phyloP scores from a whole-genome alignment of 768 basidiomycete species.

The Suillus tomentosus region DNA sequence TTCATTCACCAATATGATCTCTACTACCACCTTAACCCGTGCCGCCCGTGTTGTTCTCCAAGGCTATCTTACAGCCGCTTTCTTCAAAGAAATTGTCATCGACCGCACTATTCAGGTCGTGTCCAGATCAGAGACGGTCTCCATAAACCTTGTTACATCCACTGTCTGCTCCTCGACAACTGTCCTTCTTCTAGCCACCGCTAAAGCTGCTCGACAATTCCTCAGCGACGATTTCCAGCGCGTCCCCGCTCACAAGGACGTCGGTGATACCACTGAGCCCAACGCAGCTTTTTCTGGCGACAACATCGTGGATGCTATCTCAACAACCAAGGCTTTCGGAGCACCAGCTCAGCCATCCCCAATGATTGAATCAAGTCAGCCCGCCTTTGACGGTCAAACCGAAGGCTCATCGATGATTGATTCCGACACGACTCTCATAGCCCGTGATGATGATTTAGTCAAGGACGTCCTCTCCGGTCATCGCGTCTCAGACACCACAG shows the following conservation, averaged over 20 bases:
- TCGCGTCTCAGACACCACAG: background rate
- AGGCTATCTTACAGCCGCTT: constrained; percentile 2
- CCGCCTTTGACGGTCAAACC: background rate
- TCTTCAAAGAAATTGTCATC: background rate
- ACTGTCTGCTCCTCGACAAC: background rate
- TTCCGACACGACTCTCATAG: background rate
- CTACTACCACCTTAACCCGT: background rate
- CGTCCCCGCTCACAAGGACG: background rate
- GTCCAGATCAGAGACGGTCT: background rate
- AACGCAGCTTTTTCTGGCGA: background rate
- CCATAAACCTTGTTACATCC: background rate
- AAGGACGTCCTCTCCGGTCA: background rate
- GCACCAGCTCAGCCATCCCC: background rate
- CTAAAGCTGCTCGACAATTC: background rate
- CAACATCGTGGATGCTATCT: background rate
- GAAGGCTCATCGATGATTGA: background rate
- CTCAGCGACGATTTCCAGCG: background rate
- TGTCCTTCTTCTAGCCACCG: background rate
- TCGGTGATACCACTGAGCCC: background rate
- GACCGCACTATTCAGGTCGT: background rate
- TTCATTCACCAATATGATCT: background rate
- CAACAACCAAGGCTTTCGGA: background rate
- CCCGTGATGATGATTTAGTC: background rate
- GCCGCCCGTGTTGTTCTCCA: background rate
- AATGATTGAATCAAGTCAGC: background rate